phyloP scores from a whole-genome alignment of 106 monocot genomes.

The Allium cepa region DNA sequence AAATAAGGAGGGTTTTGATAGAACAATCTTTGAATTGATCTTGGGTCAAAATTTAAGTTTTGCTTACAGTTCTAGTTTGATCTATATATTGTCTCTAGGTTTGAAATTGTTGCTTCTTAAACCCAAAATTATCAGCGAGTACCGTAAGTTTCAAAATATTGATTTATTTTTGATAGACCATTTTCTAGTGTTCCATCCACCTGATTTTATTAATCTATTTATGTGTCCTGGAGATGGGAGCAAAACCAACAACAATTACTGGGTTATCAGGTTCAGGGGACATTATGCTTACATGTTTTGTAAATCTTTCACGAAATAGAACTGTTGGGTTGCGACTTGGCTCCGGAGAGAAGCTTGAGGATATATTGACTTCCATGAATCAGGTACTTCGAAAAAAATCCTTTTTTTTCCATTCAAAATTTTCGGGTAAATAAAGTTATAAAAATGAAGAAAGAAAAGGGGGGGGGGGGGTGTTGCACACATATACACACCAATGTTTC shows the following conservation, averaged over 20 bases:
- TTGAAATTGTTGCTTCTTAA: too few relatives aligned
- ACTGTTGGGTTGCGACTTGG: slow-evolving; percentile 90
- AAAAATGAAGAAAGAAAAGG: too few relatives aligned
- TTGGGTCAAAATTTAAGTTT: too few relatives aligned
- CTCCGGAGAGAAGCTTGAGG: slow-evolving; percentile 88
- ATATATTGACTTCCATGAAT: slow-evolving; percentile 88
- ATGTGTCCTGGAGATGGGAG: slow-evolving; percentile 73
- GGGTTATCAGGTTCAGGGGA: slow-evolving; percentile 97
- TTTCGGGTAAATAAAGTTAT: background rate
- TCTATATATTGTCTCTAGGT: too few relatives aligned
- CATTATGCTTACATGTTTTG: slow-evolving; percentile 98
- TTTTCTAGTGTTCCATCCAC: background rate
- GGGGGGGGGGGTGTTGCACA: too few relatives aligned
- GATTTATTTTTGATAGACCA: background rate
- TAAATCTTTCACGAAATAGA: slow-evolving; percentile 93
- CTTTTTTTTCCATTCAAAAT: background rate
- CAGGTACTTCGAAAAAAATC: slow-evolving; percentile 37
- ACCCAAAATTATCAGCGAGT: too few relatives aligned
- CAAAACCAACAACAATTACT: slow-evolving; percentile 80
- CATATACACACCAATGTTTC: too few relatives aligned
- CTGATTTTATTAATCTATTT: slow-evolving; percentile 12
- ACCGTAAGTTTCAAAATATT: too few relatives aligned
- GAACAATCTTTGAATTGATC: too few relatives aligned
- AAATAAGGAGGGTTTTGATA: too few relatives aligned
- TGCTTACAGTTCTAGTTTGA: too few relatives aligned